Evolutionary conservation across 305 asterid genomes (phyloP).

Genomic region (Fraxinus platypoda): DNA sequence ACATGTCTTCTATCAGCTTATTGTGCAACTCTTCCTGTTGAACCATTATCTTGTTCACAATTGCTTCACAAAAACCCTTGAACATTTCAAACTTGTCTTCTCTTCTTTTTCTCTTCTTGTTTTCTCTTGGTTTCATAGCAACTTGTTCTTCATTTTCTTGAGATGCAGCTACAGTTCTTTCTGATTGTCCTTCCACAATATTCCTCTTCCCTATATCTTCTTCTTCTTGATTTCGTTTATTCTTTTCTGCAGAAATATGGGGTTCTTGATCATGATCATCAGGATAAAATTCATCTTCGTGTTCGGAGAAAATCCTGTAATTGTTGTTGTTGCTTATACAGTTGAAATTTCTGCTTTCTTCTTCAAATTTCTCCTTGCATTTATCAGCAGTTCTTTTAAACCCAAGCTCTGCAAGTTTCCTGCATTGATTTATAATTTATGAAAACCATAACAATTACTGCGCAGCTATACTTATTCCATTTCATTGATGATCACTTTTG

Average conservation of each 20-base stretch:
- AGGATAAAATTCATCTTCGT: slow-evolving; percentile 57
- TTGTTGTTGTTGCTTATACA: slow-evolving; percentile 34
- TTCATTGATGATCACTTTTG: neutral
- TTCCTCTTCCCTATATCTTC: slow-evolving; percentile 14
- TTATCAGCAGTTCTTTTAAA: slow-evolving; percentile 54
- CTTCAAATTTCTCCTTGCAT: slow-evolving; percentile 70
- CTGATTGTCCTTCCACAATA: slow-evolving; percentile 17
- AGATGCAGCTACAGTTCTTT: neutral
- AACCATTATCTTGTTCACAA: slow-evolving; percentile 52
- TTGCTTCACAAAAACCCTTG: slow-evolving; percentile 46
- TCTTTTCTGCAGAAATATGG: slow-evolving; percentile 19
- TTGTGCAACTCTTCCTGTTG: slow-evolving; percentile 66
- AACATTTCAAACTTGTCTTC: slow-evolving; percentile 41
- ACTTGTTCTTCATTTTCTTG: slow-evolving; percentile 16
- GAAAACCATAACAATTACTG: neutral
- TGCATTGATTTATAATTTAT: slow-evolving; percentile 18
- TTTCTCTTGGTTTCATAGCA: neutral
- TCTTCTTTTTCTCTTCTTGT: slow-evolving; percentile 44
- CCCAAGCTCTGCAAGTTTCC: slow-evolving; percentile 69
- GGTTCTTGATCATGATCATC: slow-evolving; percentile 25
- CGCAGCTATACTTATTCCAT: neutral
- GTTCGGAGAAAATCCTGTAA: slow-evolving; percentile 44
- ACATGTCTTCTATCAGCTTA: slow-evolving; percentile 46
- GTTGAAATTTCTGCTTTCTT: slow-evolving; percentile 46
- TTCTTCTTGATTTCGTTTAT: neutral